Evolutionary conservation across 2,329 filamentous ascomycete species (phyloP).

Genomic region (Aspergillus carbonarius): DNA sequence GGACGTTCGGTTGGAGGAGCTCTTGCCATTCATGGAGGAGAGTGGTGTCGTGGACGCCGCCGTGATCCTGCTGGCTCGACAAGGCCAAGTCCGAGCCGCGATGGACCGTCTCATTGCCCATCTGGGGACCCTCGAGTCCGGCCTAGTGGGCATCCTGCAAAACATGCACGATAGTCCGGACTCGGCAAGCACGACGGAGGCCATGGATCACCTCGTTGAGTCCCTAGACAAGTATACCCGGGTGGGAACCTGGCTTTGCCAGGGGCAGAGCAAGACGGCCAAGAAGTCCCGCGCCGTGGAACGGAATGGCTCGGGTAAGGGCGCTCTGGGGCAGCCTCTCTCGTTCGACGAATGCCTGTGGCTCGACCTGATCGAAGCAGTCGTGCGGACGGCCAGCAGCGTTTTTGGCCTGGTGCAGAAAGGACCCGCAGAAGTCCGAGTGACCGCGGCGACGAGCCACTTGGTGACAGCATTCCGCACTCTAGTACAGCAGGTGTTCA

Average conservation of each 20-base stretch:
- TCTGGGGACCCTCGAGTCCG: conserved; percentile 73
- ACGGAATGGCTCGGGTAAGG: conserved; percentile 39
- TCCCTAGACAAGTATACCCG: conserved; percentile 85
- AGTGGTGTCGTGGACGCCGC: conserved; percentile 90
- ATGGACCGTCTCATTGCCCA: conserved; percentile 85
- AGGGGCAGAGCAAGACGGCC: conserved; percentile 71
- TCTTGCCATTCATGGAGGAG: conserved; percentile 85
- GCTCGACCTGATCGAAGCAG: conserved; percentile 64
- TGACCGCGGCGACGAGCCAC: conserved; percentile 35
- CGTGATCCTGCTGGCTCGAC: conserved; percentile 83
- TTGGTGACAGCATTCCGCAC: conserved; percentile 68
- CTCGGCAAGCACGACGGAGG: conserved; percentile 59
- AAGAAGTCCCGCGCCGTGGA: conserved; percentile 29
- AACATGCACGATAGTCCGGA: conserved; percentile 59
- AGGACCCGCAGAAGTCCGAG: conserved; percentile 18
- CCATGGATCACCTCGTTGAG: conserved; percentile 70
- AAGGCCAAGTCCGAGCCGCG: conserved; percentile 77
- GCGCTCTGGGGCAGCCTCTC: conserved; percentile 56
- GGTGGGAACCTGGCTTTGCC: conserved; percentile 94
- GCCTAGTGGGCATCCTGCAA: conserved; percentile 71
- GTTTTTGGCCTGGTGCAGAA: conserved; percentile 57
- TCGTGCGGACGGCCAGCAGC: conserved; percentile 63
- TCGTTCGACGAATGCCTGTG: conserved; percentile 63
- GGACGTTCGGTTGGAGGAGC: conserved; percentile 73
- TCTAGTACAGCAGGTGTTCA: conserved; percentile 87